Base-by-base conservation (phyloP, 257 asterid genomes). In the Gentiana straminea region DNA sequence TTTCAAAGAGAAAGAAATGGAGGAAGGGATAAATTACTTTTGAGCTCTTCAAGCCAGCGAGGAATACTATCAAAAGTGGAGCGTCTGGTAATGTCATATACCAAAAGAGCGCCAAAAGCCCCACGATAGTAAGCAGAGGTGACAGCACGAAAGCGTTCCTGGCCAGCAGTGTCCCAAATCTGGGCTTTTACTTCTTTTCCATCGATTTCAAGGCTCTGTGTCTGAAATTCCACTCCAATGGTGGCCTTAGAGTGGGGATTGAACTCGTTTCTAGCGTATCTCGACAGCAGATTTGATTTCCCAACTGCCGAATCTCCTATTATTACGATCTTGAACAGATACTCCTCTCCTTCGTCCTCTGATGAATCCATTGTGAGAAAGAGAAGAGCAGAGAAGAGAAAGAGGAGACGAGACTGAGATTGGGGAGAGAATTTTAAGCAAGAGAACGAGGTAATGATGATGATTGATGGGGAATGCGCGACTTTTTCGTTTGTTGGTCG, bases 51-150 rank as follows among this genome's bases (percentile, higher is more conserved):
- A 44, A 80, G 89, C 93, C 93, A 83, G n/a, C 93, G 73, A 33
- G 86, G 84, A 58, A 84, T 77, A 36, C 89, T 84, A 5, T 80
- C 91, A 68, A 82, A 82, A 34, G 91, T 82, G 6, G 91, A 68
- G 37, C 75, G 60, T 32, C 87, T 61, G 50, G 63, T 63, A 47
- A 82, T 82, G 73, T 82, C 91, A 62, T 82, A 82, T 58, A 82
- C 91, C 61, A 82, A 72, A 35, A 82, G 83, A 1, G 87, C 91
- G 63, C 87, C 91, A 49, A 82, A 77, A 47, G 94, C 86, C 33
- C 94, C 94, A 37, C 94, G 82, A 67, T 81, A 84, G 61, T 84
- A 84, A 68, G 94, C 94, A 67, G 94, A 84, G 34, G 94, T 83
- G 68, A 83, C 92, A 59, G 92, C 92, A 47, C 92, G 80, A 70